Evolutionary conservation across 257 asterid genomes (phyloP), one percentile per base, ranked within the genome.

Genomic region (Primulina huaijiensis): DNA sequence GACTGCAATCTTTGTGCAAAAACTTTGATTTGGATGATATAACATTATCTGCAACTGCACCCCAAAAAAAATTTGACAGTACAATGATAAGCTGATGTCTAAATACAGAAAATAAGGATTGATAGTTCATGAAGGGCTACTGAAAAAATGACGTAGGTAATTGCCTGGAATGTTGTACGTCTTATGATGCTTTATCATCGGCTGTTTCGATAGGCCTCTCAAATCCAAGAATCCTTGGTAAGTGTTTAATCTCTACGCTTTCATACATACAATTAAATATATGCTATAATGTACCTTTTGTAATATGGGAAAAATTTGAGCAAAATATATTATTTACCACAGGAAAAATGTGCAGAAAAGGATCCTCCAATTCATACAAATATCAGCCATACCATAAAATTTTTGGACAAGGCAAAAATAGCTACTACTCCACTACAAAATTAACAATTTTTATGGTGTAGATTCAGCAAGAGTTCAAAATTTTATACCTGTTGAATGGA

Each of bases 401-500:
- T 8, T 37, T 37, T 8, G 4, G 14, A 1, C 2, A 38, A 38
- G 35, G 35, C 50, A 23, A 38, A 38, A 38, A 38, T 38, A 43
- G 53, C 53, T 43, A 0, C 53, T 35, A 0, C 23, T 64, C 4
- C 8, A 12, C 7, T 16, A 35, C 12, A 60, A 34, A 30, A 61
- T 61, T 3, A 61, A 10, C 40, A 14, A 61, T 7, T 27, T 53
- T 38, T 16, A 5, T 40, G 3, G 4, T 40, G 50, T 40, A 23
- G 2, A 6, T n/a, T 34, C 46, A 37, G 16, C 37, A 16, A 12
- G 2, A 30, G 4, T 5, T 19, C 3, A 19, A 46, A 21, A 11
- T 17, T 23, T 35, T 23, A 12, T 76, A 88, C 95, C 86, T 86
- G 87, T 74, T 88, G 83, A 69, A 85, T 78, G 82, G 74, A 65